Evolutionary conservation across 2,329 filamentous ascomycete species (phyloP).

Genomic region (Alternaria longipes): DNA sequence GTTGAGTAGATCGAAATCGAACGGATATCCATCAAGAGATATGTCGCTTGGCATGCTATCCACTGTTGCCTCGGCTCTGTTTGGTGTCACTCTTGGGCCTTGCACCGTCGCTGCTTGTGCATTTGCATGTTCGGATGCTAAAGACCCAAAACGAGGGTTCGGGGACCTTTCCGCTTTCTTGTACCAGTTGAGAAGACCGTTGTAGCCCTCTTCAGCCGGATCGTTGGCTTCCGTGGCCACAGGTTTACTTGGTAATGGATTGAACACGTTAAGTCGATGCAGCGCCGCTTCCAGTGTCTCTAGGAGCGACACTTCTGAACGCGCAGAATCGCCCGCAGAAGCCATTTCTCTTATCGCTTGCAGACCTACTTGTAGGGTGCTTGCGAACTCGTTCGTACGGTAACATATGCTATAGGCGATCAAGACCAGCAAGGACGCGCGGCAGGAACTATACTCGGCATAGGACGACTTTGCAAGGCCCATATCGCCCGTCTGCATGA

Average conservation of each 20-base stretch:
- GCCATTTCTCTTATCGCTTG: constrained; percentile 23
- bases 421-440: constrained; percentile 22
- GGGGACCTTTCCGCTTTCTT: constrained; percentile 4
- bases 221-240: not conserved
- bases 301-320: constrained; percentile 21
- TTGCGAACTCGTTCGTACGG: constrained; percentile 20
- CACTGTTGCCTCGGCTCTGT: not conserved
- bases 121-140: not conserved
- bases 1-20: constrained; percentile 21
- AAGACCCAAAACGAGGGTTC: not conserved
- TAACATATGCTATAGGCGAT: constrained; percentile 22
- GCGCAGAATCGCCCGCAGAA: constrained; percentile 20
- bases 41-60: not conserved
- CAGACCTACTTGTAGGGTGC: constrained; percentile 14
- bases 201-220: constrained; percentile 13
- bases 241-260: constrained; percentile 4
- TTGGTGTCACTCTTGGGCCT: not conserved
- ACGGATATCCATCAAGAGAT: constrained; percentile 16
- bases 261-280: constrained; percentile 19
- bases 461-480: constrained; percentile 25
- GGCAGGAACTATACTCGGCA: constrained; percentile 24
- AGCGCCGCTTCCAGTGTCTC: constrained; percentile 20
- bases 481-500: constrained; percentile 18
- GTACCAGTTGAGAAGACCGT: constrained; percentile 19
- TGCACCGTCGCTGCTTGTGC: not conserved